phyloP scores from a whole-genome alignment of 768 basidiomycete genomes.

The Lactarius akahatsu region DNA sequence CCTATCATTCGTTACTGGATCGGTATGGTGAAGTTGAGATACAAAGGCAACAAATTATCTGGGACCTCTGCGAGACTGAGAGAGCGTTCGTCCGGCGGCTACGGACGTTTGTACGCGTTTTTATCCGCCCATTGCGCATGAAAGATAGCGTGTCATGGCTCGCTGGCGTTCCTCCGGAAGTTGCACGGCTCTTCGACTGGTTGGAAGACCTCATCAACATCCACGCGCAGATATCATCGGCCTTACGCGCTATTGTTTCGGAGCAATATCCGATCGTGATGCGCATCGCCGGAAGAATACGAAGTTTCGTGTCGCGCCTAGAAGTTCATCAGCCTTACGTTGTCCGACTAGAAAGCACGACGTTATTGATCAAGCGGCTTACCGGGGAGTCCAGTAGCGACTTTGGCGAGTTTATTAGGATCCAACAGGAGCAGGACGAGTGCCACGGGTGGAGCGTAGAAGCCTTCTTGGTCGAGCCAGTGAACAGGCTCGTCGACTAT shows the following conservation, averaged over 20 bases:
- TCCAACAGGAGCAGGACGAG: conserved; percentile 57
- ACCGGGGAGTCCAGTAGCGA: conserved; percentile 55
- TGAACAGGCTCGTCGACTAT: conserved; percentile 68
- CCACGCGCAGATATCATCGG: conserved; percentile 60
- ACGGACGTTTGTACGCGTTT: conserved; percentile 63
- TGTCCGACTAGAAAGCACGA: conserved; percentile 63
- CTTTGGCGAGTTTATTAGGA: conserved; percentile 80
- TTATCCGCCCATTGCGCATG: conserved; percentile 74
- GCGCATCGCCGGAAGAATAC: conserved; percentile 57
- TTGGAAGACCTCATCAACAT: conserved; percentile 82
- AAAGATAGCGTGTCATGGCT: conserved; percentile 76
- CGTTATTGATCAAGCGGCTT: conserved; percentile 51
- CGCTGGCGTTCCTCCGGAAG: conserved; percentile 67
- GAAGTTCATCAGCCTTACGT: conserved; percentile 90
- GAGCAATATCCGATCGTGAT: conserved; percentile 47
- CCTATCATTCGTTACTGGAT: conserved; percentile 40
- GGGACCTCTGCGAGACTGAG: conserved; percentile 70
- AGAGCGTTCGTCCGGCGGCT: conserved; percentile 64
- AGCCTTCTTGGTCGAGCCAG: conserved; percentile 71
- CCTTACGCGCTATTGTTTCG: conserved; percentile 45
- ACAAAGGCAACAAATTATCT: conserved; percentile 63
- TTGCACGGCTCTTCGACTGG: conserved; percentile 81
- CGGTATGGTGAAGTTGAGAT: conserved; percentile 52
- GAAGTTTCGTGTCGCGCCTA: conserved; percentile 59
- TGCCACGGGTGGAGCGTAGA: conserved; percentile 65